Base-by-base conservation (phyloP, 2,329 filamentous ascomycete genomes). In the Exophiala phaeomuriformis region DNA sequence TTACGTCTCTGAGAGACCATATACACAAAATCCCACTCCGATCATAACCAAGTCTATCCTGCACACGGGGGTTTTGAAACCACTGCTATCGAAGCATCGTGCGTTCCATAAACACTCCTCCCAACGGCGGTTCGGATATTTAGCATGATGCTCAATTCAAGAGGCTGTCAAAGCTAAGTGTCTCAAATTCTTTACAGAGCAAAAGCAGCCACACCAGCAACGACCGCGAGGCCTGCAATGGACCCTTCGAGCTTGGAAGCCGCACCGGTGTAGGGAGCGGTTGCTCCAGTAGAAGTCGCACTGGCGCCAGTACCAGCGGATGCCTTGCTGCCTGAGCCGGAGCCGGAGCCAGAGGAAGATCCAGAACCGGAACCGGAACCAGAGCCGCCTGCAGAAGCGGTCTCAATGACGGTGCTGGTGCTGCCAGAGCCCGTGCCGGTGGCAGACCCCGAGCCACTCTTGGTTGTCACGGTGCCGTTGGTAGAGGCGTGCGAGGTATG, bases 171-270 rank as follows among this genome's bases (percentile, higher is more conserved):
- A 19, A 19, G 19, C 19, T 19, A 19, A 19, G 19, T 19, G n/a
- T 9, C 12, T 41, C 39, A 41, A 28, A 28, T 31, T n/a, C 9
- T 47, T 35, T 52, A 59, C 45, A 59, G 49, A 28, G 32, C 47
- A 35, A 59, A 46, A 2, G 47, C 53, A 31, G 56, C 56, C 9
- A 56, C 31, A 39, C 51, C 10, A 43, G 44, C 53, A 35, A 49
- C 56, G 28, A 53, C 33, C 9, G 37, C 48, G 36, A 56, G 41
- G 40, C 45, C 51, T 3, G 44, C 42, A 28, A 58, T 55, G 8
- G 55, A 52, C 5, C 51, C 51, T 37, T 57, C 35, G 10, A 44
- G n/a, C 36, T 51, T 52, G 8, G 44, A 32, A 19, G 57, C 57
- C 32, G 47, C 57, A 31, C 55, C 55, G 30, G 51, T 55, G 52